These are phyloP conservation scores for Cryptococcus sp. DNA, from an alignment of 1,284 basidiomycete genomes.

Conservation along the genomic window DNA sequence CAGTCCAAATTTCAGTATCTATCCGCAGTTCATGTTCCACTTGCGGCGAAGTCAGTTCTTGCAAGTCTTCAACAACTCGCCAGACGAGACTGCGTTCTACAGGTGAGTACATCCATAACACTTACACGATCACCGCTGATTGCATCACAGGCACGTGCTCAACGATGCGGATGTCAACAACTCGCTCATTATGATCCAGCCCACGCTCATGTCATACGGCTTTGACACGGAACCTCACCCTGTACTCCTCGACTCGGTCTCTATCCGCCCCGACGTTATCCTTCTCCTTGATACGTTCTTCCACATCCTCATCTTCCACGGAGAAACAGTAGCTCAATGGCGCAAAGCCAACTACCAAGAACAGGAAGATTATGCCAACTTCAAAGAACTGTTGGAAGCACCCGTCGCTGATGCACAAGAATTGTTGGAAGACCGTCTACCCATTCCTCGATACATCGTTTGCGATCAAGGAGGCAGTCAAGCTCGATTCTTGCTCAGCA, in stretches of 20 bases:
- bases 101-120: slow-evolving; percentile 57
- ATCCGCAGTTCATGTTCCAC: slow-evolving; percentile 99
- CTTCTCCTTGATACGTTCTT: slow-evolving; percentile 99
- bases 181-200: slow-evolving; percentile 99
- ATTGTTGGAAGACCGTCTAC: slow-evolving; percentile 90
- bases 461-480: slow-evolving; percentile 98
- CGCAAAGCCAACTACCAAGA: slow-evolving; percentile 99
- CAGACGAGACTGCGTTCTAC: slow-evolving; percentile 99
- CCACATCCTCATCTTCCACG: slow-evolving; percentile 99
- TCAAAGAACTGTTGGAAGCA: slow-evolving; percentile 87
- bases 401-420: slow-evolving; percentile 78
- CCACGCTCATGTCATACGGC: slow-evolving; percentile 97
- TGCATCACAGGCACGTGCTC: slow-evolving; percentile 72
- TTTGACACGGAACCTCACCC: slow-evolving; percentile 89
- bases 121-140: slow-evolving; percentile 5
- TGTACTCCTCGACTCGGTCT: slow-evolving; percentile 94
- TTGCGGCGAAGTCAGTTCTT: slow-evolving; percentile 95
- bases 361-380: slow-evolving; percentile 98
- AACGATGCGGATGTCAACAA: slow-evolving; percentile 99
- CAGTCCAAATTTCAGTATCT: slow-evolving; percentile 95
- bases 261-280: slow-evolving; percentile 95
- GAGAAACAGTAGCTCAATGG: slow-evolving; percentile 96
- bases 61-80: slow-evolving; percentile 99
- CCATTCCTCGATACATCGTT: slow-evolving; percentile 96
- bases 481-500: slow-evolving; percentile 93